phyloP scores from a whole-genome alignment of 805 yeast genomes.

The Sugiyamaella marilandica region DNA sequence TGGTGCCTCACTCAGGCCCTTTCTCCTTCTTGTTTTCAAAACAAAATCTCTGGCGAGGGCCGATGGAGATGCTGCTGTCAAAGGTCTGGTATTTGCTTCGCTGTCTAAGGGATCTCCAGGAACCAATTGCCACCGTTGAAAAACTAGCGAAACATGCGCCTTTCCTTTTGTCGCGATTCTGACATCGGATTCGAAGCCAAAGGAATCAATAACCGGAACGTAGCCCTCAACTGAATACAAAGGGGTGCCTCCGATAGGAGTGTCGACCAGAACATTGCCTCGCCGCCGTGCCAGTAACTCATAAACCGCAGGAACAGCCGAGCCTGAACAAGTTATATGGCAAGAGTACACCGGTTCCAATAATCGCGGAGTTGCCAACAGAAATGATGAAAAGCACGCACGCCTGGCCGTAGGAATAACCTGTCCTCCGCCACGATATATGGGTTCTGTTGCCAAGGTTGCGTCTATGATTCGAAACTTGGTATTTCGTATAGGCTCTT shows the following conservation, averaged over 20 bases:
- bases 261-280: constrained; percentile 50
- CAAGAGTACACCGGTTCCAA: constrained; percentile 77
- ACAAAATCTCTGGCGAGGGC: constrained; percentile 85
- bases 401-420: constrained; percentile 75
- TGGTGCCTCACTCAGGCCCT: constrained; percentile 76
- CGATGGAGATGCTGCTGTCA: constrained; percentile 66
- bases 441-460: constrained; percentile 43
- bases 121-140: constrained; percentile 68
- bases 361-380: constrained; percentile 72
- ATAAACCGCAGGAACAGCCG: constrained; percentile 46
- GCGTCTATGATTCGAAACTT: constrained; percentile 68
- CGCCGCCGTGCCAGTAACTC: constrained; percentile 57
- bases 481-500: constrained; percentile 67
- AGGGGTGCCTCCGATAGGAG: constrained; percentile 69
- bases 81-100: constrained; percentile 55
- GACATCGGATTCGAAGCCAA: constrained; percentile 85
- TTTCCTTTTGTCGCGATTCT: constrained; percentile 73
- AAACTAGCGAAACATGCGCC: constrained; percentile 62
- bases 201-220: constrained; percentile 85
- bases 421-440: constrained; percentile 58
- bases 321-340: constrained; percentile 49
- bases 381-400: constrained; percentile 76
- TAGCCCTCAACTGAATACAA: constrained; percentile 55
- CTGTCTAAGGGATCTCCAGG: constrained; percentile 90
- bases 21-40: constrained; percentile 81